These are phyloP conservation scores for Penicillium sp. DNA, from an alignment of 2,329 filamentous ascomycete species.

Conservation along the genomic window DNA sequence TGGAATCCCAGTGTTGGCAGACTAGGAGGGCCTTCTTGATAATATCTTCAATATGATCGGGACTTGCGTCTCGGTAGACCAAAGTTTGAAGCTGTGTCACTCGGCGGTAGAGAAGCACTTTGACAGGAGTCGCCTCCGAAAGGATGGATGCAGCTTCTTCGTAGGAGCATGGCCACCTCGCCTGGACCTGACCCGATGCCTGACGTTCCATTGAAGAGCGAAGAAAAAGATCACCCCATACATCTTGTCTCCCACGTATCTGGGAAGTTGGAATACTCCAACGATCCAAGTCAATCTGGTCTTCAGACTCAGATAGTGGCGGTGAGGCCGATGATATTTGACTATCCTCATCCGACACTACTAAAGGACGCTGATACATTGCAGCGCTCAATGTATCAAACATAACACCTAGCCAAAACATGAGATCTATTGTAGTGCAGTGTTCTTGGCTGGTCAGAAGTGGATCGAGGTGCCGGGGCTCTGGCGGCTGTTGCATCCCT, in stretches of 20 bases:
- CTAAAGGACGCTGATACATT: constrained; percentile 49
- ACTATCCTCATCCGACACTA: constrained; percentile 49
- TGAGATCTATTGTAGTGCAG: constrained; percentile 50
- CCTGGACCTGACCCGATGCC: constrained; percentile 21
- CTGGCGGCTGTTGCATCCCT: neutral
- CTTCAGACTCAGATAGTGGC: neutral
- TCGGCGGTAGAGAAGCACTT: constrained; percentile 58
- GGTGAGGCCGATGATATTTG: constrained; percentile 29
- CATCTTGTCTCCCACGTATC: constrained; percentile 17
- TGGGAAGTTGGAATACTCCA: constrained; percentile 7
- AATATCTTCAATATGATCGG: constrained; percentile 48
- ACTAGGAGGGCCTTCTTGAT: constrained; percentile 51
- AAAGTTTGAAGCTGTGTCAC: constrained; percentile 56
- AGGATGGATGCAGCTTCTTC: constrained; percentile 52
- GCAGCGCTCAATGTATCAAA: constrained; percentile 58
- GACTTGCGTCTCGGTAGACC: constrained; percentile 41
- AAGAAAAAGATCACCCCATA: constrained; percentile 45
- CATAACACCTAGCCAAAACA: constrained; percentile 61
- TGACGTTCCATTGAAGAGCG: constrained; percentile 11
- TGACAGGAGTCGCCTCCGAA: constrained; percentile 56
- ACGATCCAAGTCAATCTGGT: constrained; percentile 9
- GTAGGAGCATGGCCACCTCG: constrained; percentile 55
- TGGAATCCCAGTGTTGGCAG: constrained; percentile 55
- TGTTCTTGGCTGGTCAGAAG: constrained; percentile 29
- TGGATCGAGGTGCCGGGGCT: constrained; percentile 5